A percentile compares a stretch with the other conserved stretches of the same genome.
phyloP scores from a whole-genome alignment of 176 grass and related monocot genomes.

The Lolium perenne region DNA sequence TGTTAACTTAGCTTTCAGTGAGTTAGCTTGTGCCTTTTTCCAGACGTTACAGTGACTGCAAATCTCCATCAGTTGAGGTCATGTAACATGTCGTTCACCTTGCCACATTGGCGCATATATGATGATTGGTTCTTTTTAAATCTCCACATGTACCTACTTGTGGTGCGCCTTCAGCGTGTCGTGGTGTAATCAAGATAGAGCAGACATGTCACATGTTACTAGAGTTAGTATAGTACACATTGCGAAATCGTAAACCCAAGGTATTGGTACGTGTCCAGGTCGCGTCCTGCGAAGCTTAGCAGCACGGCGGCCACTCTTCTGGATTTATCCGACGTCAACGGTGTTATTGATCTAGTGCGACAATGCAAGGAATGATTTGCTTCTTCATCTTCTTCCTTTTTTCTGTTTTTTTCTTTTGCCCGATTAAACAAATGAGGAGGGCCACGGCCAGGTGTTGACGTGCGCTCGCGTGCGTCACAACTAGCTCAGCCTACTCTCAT shows the following conservation, averaged over 20 bases:
- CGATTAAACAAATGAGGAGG: neutral
- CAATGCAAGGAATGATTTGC: neutral
- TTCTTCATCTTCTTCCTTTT: neutral
- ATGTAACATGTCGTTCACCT: neutral
- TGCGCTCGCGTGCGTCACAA: constrained; percentile 32
- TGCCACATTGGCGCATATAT: neutral
- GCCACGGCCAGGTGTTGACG: constrained; percentile 23
- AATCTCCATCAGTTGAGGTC: neutral
- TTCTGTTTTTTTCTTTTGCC: neutral
- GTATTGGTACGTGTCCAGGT: neutral
- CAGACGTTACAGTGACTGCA: neutral
- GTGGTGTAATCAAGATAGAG: too few relatives aligned
- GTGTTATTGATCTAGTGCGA: neutral
- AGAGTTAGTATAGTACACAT: neutral
- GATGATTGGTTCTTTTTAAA: neutral
- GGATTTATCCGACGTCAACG: constrained; percentile 21
- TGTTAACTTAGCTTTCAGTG: neutral
- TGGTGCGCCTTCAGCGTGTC: neutral
- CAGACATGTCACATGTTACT: too few relatives aligned
- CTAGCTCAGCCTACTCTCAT: constrained; percentile 12
- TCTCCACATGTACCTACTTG: neutral
- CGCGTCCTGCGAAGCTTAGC: neutral
- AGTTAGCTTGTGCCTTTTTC: neutral
- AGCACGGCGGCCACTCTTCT: neutral
- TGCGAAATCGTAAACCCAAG: neutral